Evolutionary conservation across 495 filamentous ascomycete genomes (phyloP), one percentile per base, ranked within the genome.

Genomic region (Penicillium argentinense): DNA sequence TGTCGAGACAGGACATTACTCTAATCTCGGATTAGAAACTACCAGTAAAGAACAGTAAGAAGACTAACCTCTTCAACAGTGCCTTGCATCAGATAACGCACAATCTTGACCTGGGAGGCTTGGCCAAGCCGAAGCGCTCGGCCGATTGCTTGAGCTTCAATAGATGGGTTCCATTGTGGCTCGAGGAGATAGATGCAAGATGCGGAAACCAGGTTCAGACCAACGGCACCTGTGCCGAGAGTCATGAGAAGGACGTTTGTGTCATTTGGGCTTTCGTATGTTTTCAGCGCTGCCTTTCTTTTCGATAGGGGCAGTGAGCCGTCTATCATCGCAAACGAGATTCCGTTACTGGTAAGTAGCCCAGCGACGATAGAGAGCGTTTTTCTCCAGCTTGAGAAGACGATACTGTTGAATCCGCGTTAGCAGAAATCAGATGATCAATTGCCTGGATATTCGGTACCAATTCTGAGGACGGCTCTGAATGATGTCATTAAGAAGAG

Each of bases 151-250:
- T 48, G 45, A 18, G 21, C 36, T 41, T 48, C 45, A n/a, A 48
- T 33, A 1, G 36, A 22, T 5, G 45, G 45, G 18, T 48, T 48
- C 45, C 45, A 48, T 19, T 48, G 45, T 25, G 45, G 45, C 25
- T 48, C 45, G 17, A 48, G 25, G 22, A 48, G 24, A 14, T 30
- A 40, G 7, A 48, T 39, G n/a, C 45, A 30, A 23, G 13, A 22
- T 22, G 36, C 21, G 3, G 45, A 48, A 9, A 18, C 16, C 9
- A 39, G 39, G 7, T 48, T 39, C 4, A 48, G 25, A 9, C 42
- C 42, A n/a, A 45, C 28, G 13, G 42, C 42, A 12, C 42, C 28
- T 8, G 42, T 45, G 3, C 42, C 42, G 13, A 36, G 21, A 3
- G 42, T 45, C 42, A 45, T 45, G 2, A 45, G 28, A 13, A 45